Percentiles rank a stretch among this genome's conserved stretches.
phyloP scores from a whole-genome alignment of 2,329 filamentous ascomycete genomes.

The Aspergillus melleus region DNA sequence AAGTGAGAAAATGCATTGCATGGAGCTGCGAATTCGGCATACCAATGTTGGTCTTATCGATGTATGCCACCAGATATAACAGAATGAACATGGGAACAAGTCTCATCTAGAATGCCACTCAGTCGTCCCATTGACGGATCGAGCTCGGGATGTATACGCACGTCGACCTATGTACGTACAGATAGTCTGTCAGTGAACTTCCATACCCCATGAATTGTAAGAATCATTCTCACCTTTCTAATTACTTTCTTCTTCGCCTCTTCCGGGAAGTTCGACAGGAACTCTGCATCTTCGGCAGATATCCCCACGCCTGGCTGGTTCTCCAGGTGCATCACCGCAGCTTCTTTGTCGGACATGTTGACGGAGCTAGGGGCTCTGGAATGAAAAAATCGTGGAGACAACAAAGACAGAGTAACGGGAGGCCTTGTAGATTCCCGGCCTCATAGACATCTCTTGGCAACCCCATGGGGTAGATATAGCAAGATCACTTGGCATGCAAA shows the following conservation, averaged over 20 bases:
- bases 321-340: conserved; percentile 14
- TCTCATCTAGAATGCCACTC: no score
- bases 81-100: no score
- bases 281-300: conserved; percentile 29
- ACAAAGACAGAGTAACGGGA: no score
- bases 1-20: not conserved
- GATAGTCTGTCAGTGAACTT: not conserved
- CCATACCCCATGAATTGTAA: not conserved
- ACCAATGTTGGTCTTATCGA: conserved; percentile 17
- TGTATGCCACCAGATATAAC: no score
- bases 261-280: conserved; percentile 27
- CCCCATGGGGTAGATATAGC: no score
- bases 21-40: not conserved
- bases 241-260: conserved; percentile 22
- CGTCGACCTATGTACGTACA: not conserved
- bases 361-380: no score
- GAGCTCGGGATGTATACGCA: not conserved
- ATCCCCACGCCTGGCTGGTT: conserved; percentile 7
- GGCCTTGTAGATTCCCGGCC: no score
- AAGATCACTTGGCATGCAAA: no score
- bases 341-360: conserved; percentile 8
- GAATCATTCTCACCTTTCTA: conserved; percentile 12
- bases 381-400: no score
- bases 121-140: no score
- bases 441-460: no score